Evolutionary conservation across 371 early-diverging fungal genomes (phyloP).

Genomic region (Mycotypha africana): DNA sequence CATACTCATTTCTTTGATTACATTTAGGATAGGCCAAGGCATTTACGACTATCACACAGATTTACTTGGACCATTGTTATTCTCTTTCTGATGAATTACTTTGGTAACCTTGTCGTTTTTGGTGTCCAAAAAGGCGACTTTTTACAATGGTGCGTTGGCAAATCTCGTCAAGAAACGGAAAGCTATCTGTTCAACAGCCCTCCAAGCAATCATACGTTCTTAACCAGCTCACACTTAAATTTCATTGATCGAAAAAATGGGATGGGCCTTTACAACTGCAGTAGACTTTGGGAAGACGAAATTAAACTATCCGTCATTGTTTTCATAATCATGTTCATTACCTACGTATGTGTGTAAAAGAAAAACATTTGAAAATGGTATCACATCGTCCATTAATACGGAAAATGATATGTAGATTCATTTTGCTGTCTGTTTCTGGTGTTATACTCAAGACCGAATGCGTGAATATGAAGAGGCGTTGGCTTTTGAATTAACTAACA

Average conservation of each 20-base stretch:
- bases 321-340: conserved; percentile 12
- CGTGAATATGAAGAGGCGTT: too few relatives aligned
- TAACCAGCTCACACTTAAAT: background rate
- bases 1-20: too few relatives aligned
- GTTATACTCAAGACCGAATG: too few relatives aligned
- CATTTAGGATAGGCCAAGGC: conserved; percentile 9
- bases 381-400: too few relatives aligned
- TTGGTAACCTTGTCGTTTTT: conserved; percentile 12
- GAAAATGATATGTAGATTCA: too few relatives aligned
- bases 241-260: conserved; percentile 3
- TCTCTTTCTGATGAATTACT: conserved; percentile 9
- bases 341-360: conserved; percentile 25
- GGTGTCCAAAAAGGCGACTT: conserved; percentile 25
- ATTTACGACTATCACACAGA: conserved; percentile 12
- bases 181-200: conserved; percentile 1
- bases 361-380: too few relatives aligned
- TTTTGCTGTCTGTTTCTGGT: too few relatives aligned
- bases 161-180: conserved; percentile 9
- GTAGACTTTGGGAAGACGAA: conserved; percentile 20
- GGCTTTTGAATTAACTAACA: too few relatives aligned
- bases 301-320: conserved; percentile 13
- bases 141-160: conserved; percentile 19
- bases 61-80: conserved; percentile 14
- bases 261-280: conserved; percentile 16
- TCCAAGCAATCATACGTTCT: conserved; percentile 6